Conservation (phyloP, 2,329 filamentous ascomycete genomes). For the Tolypocladium cylindrosporum region DNA sequence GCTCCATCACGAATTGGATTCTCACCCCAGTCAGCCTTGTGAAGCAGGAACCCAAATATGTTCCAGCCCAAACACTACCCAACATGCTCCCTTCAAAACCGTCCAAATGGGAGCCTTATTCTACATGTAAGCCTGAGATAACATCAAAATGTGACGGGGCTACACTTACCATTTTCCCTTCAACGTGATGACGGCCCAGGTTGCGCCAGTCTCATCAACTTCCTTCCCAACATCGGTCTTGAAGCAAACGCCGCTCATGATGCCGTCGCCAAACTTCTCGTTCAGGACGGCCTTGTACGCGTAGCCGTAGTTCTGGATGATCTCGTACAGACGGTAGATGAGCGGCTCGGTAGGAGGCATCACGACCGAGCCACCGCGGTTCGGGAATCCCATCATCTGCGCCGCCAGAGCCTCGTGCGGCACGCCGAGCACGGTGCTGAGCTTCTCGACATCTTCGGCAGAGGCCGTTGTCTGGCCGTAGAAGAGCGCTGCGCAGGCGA, state of each 20-base stretch:
- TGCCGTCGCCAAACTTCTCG: constrained; percentile 89
- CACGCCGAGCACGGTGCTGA: constrained; percentile 56
- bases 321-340: constrained; percentile 86
- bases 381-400: constrained; percentile 64
- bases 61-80: neutral
- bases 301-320: constrained; percentile 95
- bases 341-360: constrained; percentile 28
- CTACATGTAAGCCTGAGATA: neutral
- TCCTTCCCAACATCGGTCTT: constrained; percentile 91
- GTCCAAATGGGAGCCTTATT: neutral
- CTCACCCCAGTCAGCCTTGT: too few relatives aligned
- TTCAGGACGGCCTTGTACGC: constrained; percentile 93
- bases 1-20: too few relatives aligned
- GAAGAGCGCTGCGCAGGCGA: constrained; percentile 80
- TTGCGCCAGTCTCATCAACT: constrained; percentile 67
- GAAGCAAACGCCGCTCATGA: constrained; percentile 94
- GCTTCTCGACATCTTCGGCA: constrained; percentile 53
- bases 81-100: neutral
- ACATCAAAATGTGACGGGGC: neutral
- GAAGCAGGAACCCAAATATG: neutral
- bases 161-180: constrained; percentile 68
- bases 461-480: constrained; percentile 77
- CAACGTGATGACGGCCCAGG: constrained; percentile 78
- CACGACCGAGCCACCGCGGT: constrained; percentile 56
- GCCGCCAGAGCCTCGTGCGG: constrained; percentile 43